Base-by-base conservation (phyloP, 2,329 filamentous ascomycete genomes). In the Lecanicillium sp. region DNA sequence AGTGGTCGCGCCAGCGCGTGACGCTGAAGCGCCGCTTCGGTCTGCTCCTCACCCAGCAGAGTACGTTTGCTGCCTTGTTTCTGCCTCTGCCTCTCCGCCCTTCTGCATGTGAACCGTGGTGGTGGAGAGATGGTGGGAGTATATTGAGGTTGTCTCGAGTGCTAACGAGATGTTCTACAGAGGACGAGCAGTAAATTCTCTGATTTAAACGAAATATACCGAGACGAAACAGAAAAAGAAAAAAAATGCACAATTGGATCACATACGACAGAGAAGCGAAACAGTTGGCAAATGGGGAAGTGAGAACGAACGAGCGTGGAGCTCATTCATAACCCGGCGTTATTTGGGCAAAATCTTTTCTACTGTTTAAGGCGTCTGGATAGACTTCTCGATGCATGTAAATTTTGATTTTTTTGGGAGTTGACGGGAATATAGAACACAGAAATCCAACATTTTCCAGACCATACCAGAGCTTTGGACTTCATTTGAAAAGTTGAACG, bases 1-100 rank as follows among this genome's bases (percentile, higher is more conserved):
- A 96, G 78, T 97, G 94, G 79, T 95, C 90, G 62, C 87, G 89
- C 65, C 91, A 97, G 73, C 83, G 93, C 59, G 90, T 97, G 42
- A 94, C 90, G 17, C 78, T 97, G 62, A 95, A 96, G 84, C 90
- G 87, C 75, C 80, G 93, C 63, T 97, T 95, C 65, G 85, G 85
- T 41, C 77, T 96, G 55, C 81, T 97, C 53, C 73, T 95, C 66
- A 93, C 87, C 46, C 88, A 95, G 77, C 85, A 74, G 66, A 73
- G 75, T 79, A 41, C 19, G 49, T 50, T 14, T 12, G 5, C 10
- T 9, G 1, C 26, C 29, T 14, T 11, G 5, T 5, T 4, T 19
- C 21, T 17, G 27, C 27, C 27, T 30, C 27, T n/a, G n/a, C n/a
- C n/a, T n/a, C n/a, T n/a, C n/a, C n/a, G n/a, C n/a, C n/a, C n/a